Evolutionary conservation across 345 rosid species (phyloP).

Genomic region (Psidium friedrichsthalianum): DNA sequence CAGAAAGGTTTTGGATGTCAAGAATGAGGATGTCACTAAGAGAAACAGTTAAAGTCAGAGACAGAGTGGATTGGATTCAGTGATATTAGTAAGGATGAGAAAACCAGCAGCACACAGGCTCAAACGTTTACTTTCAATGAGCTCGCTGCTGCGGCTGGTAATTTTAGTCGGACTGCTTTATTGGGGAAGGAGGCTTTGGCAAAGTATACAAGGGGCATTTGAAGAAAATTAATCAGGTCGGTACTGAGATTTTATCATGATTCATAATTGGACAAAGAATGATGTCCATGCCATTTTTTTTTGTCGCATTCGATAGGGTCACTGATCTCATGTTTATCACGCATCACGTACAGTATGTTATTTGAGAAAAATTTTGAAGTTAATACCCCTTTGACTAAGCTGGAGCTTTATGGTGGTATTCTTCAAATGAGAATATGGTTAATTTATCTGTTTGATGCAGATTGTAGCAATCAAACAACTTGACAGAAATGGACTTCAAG

Average conservation of each 20-base stretch:
- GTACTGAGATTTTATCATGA: neutral
- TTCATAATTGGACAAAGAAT: neutral
- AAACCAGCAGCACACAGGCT: constrained; percentile 17
- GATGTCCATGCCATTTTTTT: neutral
- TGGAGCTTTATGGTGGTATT: neutral
- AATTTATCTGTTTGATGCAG: constrained; percentile 19
- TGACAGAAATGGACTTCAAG: constrained; percentile 73
- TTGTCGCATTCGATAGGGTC: neutral
- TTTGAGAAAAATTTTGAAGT: neutral
- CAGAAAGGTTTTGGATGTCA: neutral
- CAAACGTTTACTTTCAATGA: constrained; percentile 47
- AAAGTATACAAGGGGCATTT: constrained; percentile 63
- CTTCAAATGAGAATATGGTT: neutral
- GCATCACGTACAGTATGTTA: neutral
- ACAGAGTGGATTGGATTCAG: constrained; percentile 35
- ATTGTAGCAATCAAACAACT: constrained; percentile 90
- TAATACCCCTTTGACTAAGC: neutral
- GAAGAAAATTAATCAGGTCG: constrained; percentile 45
- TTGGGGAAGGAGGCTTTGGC: constrained; percentile 93
- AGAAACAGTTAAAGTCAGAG: constrained; percentile 34
- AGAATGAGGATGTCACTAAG: constrained; percentile 18
- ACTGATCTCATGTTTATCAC: neutral
- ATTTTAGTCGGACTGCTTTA: constrained; percentile 53
- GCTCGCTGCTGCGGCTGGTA: constrained; percentile 47
- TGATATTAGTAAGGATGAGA: constrained; percentile 25